Evolutionary conservation across 192 early-diverging fungal genomes (phyloP), one percentile per base, ranked within the genome.

Genomic region (Gaertneriomyces semiglobifer): DNA sequence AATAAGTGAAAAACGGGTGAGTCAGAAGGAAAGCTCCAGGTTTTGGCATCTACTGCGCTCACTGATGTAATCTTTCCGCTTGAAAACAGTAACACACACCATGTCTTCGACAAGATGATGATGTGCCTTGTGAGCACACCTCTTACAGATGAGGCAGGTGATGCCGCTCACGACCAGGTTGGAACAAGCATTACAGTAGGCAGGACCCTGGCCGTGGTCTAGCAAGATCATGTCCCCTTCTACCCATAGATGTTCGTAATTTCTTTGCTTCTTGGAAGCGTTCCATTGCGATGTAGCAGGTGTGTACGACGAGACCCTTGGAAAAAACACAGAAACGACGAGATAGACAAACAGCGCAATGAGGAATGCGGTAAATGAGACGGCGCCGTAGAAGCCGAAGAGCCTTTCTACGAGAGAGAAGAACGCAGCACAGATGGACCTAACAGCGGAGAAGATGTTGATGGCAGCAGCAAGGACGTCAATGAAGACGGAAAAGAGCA

Each of bases 231-330:
- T 45, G 44, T 70, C 68, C 12, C 68, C 68, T 46, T 44, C 43
- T 42, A 70, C 68, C 68, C 68, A 70, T 11, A 70, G 44, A 45
- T 70, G 68, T 12, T 70, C 68, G 43, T 38, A 70, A 44, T 59
- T 70, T 62, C 19, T 12, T 50, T 14, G 50, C 47, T 52, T 68
- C 18, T 12, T 19, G 5, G 68, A 10, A 18, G 19, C 52, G 3
- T 9, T 20, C 40, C 16, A 19, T 9, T 7, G 11, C 44, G 6
- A 25, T 20, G 33, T 19, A 10, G 12, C 55, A 25, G 68, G 68
- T 18, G 43, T 52, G 47, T 55, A 70, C 9, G 60, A 14, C 19
- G 68, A 63, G 8, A 63, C 63, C 45, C 39, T 68, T 10, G 66
- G 68, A 20, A 54, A 62, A 10, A 40, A 19, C 12, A 11, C 18